phyloP scores from a whole-genome alignment of 768 basidiomycete species.

The Calocybe gangraenosa region DNA sequence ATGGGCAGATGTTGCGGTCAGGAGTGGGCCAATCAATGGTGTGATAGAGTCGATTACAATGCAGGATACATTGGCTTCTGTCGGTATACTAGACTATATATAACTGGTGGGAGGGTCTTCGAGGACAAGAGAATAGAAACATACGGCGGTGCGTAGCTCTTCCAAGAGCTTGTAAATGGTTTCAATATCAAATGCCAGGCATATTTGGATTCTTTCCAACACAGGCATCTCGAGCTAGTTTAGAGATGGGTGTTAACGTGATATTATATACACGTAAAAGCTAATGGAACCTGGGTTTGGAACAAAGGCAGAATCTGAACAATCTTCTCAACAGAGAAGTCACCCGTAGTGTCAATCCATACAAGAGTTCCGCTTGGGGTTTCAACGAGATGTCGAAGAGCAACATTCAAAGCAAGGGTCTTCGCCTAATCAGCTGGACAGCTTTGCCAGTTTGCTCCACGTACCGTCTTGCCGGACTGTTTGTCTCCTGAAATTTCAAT shows the following conservation, averaged over 20 bases:
- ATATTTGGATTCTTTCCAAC: constrained; percentile 56
- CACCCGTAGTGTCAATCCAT: constrained; percentile 75
- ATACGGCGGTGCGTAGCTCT: constrained; percentile 26
- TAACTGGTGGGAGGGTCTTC: constrained; percentile 5
- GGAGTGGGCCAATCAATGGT: constrained; percentile 54
- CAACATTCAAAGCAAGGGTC: constrained; percentile 58
- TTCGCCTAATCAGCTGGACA: constrained; percentile 22
- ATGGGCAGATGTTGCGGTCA: constrained; percentile 65
- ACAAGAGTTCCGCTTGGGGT: constrained; percentile 35
- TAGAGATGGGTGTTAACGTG: constrained; percentile 7
- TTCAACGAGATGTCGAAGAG: constrained; percentile 46
- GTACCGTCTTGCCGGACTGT: constrained; percentile 67
- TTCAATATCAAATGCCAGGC: constrained; percentile 56
- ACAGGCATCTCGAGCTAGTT: constrained; percentile 23
- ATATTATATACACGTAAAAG: not conserved
- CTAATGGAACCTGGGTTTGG: constrained; percentile 21
- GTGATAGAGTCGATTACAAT: constrained; percentile 68
- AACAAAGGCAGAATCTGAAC: constrained; percentile 29
- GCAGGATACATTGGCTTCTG: constrained; percentile 27
- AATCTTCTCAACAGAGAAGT: constrained; percentile 54
- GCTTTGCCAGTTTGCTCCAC: constrained; percentile 15
- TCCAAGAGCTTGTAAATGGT: constrained; percentile 48
- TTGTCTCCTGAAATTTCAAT: constrained; percentile 68
- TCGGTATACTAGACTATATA: constrained; percentile 3
- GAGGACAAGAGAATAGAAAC: constrained; percentile 2